phyloP scores from a whole-genome alignment of 2,329 filamentous ascomycete genomes.

The Diaporthe vaccinii region DNA sequence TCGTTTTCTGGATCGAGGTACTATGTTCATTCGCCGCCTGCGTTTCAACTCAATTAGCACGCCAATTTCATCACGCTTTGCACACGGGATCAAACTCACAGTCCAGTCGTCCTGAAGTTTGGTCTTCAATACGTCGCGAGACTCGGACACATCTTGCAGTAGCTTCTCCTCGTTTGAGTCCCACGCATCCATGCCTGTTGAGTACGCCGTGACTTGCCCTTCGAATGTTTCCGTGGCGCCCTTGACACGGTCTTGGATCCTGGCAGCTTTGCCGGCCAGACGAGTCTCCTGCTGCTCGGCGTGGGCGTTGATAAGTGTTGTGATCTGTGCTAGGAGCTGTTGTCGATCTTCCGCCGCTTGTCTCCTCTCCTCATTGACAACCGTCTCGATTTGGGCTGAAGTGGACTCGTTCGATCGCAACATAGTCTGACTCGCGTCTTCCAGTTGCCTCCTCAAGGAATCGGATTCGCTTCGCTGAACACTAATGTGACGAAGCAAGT shows the following conservation, averaged over 20 bases:
- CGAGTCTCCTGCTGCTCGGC: conserved; percentile 81
- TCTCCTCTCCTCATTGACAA: conserved; percentile 81
- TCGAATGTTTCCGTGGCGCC: conserved; percentile 76
- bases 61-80: conserved; percentile 45
- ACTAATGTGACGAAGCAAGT: conserved; percentile 79
- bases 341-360: conserved; percentile 81
- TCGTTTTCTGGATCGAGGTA: conserved; percentile 84
- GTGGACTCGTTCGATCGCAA: conserved; percentile 77
- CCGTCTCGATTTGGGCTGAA: conserved; percentile 75
- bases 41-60: conserved; percentile 44
- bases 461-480: conserved; percentile 84
- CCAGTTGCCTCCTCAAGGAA: conserved; percentile 78
- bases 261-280: conserved; percentile 72
- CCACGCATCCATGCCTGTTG: conserved; percentile 81
- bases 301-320: conserved; percentile 80
- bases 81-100: conserved; percentile 71
- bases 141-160: conserved; percentile 78
- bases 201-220: conserved; percentile 75
- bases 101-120: conserved; percentile 91
- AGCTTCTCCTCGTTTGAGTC: conserved; percentile 76
- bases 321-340: conserved; percentile 81
- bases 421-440: conserved; percentile 76
- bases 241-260: conserved; percentile 74
- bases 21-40: conserved; percentile 83
- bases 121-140: conserved; percentile 82